Conservation (phyloP, 2,329 filamentous ascomycete species). For the Talaromyces sp. region DNA sequence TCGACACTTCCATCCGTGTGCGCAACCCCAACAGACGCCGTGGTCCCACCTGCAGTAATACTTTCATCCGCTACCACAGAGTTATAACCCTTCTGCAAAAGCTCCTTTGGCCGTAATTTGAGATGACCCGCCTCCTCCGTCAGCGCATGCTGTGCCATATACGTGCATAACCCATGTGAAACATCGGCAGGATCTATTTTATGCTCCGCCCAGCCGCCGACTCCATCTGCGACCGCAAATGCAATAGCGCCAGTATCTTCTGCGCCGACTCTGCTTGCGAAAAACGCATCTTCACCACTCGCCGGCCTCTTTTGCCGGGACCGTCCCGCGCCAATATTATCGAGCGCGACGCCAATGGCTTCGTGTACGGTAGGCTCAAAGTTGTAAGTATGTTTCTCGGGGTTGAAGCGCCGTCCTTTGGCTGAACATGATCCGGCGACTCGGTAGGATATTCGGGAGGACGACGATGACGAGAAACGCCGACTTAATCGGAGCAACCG, state of each 20-base stretch:
- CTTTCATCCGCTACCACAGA: conserved; percentile 69
- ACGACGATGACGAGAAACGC: not conserved
- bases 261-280: conserved; percentile 73
- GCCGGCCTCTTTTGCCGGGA: conserved; percentile 64
- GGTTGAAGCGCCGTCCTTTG: conserved; percentile 67
- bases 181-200: conserved; percentile 94
- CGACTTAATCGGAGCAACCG: conserved; percentile 31
- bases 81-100: conserved; percentile 84
- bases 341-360: conserved; percentile 36
- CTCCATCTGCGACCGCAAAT: conserved; percentile 88
- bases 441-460: conserved; percentile 58
- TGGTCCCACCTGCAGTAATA: conserved; percentile 82
- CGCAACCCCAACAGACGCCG: conserved; percentile 81
- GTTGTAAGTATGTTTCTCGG: conserved; percentile 66
- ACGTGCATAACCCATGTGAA: conserved; percentile 86
- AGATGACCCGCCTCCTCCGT: conserved; percentile 40
- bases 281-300: conserved; percentile 95
- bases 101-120: conserved; percentile 56
- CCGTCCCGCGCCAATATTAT: conserved; percentile 22
- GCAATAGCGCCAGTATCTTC: conserved; percentile 56
- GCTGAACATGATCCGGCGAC: conserved; percentile 72
- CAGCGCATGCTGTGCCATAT: conserved; percentile 78
- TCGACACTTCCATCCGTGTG: conserved; percentile 71
- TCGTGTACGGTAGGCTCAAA: conserved; percentile 57
- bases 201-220: conserved; percentile 90